Conservation (phyloP, 352 stramenopile genomes). For the Pythium angustatum region DNA sequence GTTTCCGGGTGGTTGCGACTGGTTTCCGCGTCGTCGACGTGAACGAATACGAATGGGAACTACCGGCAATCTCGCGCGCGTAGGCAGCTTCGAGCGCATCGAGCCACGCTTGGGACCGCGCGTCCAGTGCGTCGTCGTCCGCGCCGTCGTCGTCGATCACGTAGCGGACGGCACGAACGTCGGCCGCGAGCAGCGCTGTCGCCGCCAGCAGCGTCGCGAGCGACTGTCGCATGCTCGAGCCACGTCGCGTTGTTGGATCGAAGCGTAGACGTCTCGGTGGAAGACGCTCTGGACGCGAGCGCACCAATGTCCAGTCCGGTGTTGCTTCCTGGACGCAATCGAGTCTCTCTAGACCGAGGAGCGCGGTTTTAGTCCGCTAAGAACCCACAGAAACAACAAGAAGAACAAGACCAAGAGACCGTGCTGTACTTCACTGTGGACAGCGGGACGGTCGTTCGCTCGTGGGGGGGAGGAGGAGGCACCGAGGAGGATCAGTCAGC, state of each 20-base stretch:
- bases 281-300: neutral
- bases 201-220: neutral
- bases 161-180: neutral
- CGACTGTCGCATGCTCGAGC: neutral
- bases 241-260: neutral
- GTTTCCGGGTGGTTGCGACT: neutral
- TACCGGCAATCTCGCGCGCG: neutral
- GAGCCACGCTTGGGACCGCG: neutral
- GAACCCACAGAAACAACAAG: too few species aligned
- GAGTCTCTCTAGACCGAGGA: too few species aligned
- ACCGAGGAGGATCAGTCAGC: too few species aligned
- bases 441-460: too few species aligned
- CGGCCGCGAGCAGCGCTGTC: neutral
- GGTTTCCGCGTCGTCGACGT: neutral
- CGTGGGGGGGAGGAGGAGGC: too few species aligned
- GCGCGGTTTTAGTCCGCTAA: too few species aligned
- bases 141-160: neutral
- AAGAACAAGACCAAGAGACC: too few species aligned
- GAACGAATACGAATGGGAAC: constrained; percentile 1
- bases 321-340: too few species aligned
- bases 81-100: neutral
- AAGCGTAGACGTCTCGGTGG: constrained; percentile 3
- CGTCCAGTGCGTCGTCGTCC: neutral
- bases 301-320: too few species aligned
- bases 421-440: too few species aligned